A percentile compares a stretch with the other conserved stretches of the same genome.
Conservation (phyloP, 179 eudicot species). For the Beta macrorhiza region DNA sequence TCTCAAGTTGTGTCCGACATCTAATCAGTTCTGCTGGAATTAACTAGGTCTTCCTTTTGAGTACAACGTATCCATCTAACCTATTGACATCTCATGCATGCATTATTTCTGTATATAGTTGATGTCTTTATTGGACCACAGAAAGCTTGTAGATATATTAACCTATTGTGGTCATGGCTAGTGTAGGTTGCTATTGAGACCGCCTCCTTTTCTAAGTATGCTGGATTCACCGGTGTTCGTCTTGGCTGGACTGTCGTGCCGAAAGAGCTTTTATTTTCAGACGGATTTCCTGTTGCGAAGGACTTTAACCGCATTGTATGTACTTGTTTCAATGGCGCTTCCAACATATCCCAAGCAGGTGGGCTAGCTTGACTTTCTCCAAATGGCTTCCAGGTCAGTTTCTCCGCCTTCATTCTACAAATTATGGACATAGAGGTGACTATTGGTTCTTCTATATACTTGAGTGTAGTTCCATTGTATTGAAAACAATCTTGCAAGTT, state of each 20-base stretch:
- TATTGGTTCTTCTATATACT: not conserved
- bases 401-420: not conserved
- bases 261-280: constrained; percentile 65
- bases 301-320: constrained; percentile 88
- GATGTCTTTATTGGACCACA: not conserved
- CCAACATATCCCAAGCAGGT: constrained; percentile 90
- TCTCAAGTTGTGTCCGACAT: not conserved
- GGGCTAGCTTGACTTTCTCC: constrained; percentile 79
- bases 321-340: constrained; percentile 93
- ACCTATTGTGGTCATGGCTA: constrained; percentile 1
- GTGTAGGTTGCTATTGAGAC: constrained; percentile 85
- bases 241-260: constrained; percentile 98
- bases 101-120: not conserved
- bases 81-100: not conserved
- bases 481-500: not conserved
- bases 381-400: constrained; percentile 65
- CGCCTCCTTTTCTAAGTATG: constrained; percentile 88
- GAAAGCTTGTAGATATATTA: not conserved
- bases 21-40: not conserved
- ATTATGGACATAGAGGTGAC: not conserved
- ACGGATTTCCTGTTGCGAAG: constrained; percentile 80
- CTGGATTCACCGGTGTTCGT: constrained; percentile 95
- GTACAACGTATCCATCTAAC: no score
- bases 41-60: no score
- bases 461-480: not conserved